These are phyloP conservation scores for Talaromyces funiculosus DNA, from an alignment of 2,329 filamentous ascomycete species.

Conservation along the genomic window DNA sequence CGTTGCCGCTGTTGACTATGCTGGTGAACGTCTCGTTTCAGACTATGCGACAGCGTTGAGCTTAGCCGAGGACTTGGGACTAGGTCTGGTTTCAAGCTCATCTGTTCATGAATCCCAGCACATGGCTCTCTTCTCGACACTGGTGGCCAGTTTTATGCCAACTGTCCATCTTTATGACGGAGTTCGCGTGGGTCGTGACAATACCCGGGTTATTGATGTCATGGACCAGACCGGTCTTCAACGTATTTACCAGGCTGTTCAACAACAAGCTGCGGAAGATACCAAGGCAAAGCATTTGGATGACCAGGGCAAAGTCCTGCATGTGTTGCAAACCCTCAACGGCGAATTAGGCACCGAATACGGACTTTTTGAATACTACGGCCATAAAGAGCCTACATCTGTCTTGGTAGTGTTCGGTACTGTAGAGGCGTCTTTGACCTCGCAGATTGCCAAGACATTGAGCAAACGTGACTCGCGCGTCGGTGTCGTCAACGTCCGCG, in stretches of 20 bases:
- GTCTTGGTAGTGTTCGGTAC: constrained; percentile 92
- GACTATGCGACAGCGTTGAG: constrained; percentile 80
- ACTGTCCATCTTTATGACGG: constrained; percentile 86
- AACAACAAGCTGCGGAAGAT: constrained; percentile 53
- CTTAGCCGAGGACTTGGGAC: constrained; percentile 80
- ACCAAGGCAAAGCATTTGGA: constrained; percentile 65
- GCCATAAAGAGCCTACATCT: constrained; percentile 70
- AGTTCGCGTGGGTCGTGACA: constrained; percentile 75
- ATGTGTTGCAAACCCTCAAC: constrained; percentile 71
- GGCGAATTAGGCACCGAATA: constrained; percentile 91
- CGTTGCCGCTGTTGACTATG: constrained; percentile 84
- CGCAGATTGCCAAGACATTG: constrained; percentile 70
- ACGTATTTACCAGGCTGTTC: constrained; percentile 61
- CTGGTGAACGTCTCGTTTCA: constrained; percentile 66
- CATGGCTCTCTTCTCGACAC: constrained; percentile 82
- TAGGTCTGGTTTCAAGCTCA: constrained; percentile 77
- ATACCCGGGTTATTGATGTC: constrained; percentile 74
- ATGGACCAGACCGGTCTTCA: constrained; percentile 66
- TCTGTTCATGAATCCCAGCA: constrained; percentile 92
- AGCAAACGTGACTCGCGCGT: constrained; percentile 69
- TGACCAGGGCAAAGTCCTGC: constrained; percentile 64
- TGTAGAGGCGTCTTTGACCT: constrained; percentile 77
- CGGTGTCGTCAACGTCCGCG: constrained; percentile 82
- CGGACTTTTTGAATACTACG: constrained; percentile 86
- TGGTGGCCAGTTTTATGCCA: constrained; percentile 72